These are phyloP conservation scores for Vitis riparia DNA, from an alignment of 164 flowering plant species.

Conservation along the genomic window DNA sequence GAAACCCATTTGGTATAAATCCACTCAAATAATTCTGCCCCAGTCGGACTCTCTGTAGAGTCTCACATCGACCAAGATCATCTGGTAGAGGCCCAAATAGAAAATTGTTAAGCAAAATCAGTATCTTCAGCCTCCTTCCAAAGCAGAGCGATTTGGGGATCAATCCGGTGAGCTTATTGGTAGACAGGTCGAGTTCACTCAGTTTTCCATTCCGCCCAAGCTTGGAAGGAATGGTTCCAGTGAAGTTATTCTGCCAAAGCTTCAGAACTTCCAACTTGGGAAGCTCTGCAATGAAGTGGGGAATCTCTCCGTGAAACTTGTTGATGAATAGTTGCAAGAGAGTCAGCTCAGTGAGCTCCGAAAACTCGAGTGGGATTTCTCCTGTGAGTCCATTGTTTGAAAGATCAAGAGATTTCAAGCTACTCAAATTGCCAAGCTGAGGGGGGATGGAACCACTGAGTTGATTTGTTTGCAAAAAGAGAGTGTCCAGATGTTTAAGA, in stretches of 20 bases:
- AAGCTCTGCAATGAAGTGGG: conserved; percentile 45
- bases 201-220: conserved; percentile 33
- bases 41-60: conserved; percentile 50
- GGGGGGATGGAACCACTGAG: conserved; percentile 55
- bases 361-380: conserved; percentile 54
- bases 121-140: conserved; percentile 41
- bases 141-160: conserved; percentile 50
- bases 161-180: conserved; percentile 61
- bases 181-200: conserved; percentile 52
- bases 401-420: conserved; percentile 57
- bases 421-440: conserved; percentile 46
- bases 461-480: conserved; percentile 57
- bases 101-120: conserved; percentile 60
- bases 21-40: conserved; percentile 61
- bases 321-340: conserved; percentile 44
- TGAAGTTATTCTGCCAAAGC: conserved; percentile 71
- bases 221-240: conserved; percentile 39
- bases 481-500: conserved; percentile 51
- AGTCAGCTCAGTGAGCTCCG: conserved; percentile 38
- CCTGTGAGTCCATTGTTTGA: conserved; percentile 64
- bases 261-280: conserved; percentile 56
- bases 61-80: conserved; percentile 50
- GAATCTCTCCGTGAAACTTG: conserved; percentile 58
- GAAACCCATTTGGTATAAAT: conserved; percentile 52
- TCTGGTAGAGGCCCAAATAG: conserved; percentile 63